phyloP scores from a whole-genome alignment of 2,329 filamentous ascomycete genomes.

The Podosphaera leucotricha region DNA sequence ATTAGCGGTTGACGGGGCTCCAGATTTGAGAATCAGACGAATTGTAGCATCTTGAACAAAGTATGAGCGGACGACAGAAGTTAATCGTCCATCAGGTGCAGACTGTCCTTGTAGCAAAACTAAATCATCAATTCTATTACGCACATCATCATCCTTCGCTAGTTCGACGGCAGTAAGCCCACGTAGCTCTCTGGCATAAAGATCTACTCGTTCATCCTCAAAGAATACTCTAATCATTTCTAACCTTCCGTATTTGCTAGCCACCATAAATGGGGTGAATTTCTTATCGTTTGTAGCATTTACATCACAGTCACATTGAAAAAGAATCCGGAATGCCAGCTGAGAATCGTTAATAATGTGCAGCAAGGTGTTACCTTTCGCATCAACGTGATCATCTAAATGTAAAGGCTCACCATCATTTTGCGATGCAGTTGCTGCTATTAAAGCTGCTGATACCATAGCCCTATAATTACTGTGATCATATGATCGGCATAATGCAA shows the following conservation, averaged over 20 bases:
- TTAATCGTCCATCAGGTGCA: slow-evolving; percentile 57
- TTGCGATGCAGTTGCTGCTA: slow-evolving; percentile 50
- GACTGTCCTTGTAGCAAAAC: slow-evolving; percentile 56
- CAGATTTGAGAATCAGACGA: slow-evolving; percentile 81
- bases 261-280: slow-evolving; percentile 92
- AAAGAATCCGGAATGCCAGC: slow-evolving; percentile 51
- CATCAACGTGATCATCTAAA: slow-evolving; percentile 77
- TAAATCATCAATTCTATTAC: slow-evolving; percentile 88
- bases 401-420: slow-evolving; percentile 60
- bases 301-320: slow-evolving; percentile 77
- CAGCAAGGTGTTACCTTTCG: slow-evolving; percentile 81
- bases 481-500: slow-evolving; percentile 85
- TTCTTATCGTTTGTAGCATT: slow-evolving; percentile 89
- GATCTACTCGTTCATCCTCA: slow-evolving; percentile 65
- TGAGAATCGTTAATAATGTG: slow-evolving; percentile 80
- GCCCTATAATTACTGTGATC: slow-evolving; percentile 67
- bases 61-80: slow-evolving; percentile 80
- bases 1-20: slow-evolving; percentile 48
- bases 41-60: slow-evolving; percentile 94
- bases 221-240: slow-evolving; percentile 83
- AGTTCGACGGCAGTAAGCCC: slow-evolving; percentile 87
- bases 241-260: slow-evolving; percentile 89
- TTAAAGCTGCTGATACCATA: slow-evolving; percentile 70
- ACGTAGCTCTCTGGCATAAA: slow-evolving; percentile 59
- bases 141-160: slow-evolving; percentile 91